Evolutionary conservation across 306 rosid species (phyloP), one percentile per base, ranked within the genome.

Genomic region (Trichosanthes truncata): DNA sequence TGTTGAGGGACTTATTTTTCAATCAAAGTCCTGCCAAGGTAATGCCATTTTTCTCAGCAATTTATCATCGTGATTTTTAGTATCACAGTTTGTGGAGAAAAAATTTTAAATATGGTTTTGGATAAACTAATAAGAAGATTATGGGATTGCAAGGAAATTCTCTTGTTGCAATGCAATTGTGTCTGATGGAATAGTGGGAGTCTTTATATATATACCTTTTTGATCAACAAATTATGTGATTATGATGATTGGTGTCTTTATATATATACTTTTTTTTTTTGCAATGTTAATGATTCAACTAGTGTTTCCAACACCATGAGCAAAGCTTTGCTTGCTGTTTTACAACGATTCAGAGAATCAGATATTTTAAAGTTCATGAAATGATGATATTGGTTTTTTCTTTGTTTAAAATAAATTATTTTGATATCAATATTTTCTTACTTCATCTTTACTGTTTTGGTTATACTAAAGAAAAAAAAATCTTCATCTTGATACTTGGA

Each of bases 1-100:
- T 91, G 84, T 87, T 91, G 86, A 89, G 85, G 85, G 98, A 93
- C 84, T 84, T 93, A 79, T 80, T 96, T 80, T 96, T 96, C 92
- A 91, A 93, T 83, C 96, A 80, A 85, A 87, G 99, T 88, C 97
- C 98, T 31, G 49, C 94, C 73, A 96, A 91, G 93, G 98, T 96
- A 87, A 67, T 15, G 67, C 36, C 31, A 41, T 68, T 52, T 25
- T 65, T 33, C 57, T 49, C 41, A 3, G 12, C 13, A 7, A 2
- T 17, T 40, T 53, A 5, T 49, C 25, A 33, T 20, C 15, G 4
- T 29, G 45, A 14, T 9, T 62, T 29, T 26, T 5, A 49, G 26
- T 63, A 52, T 23, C 43, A 4, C 59, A 29, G 15, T 14, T 72
- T 46, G 57, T 46, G 77, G 23, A 25, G 8, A 7, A 14, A 17